Base-by-base conservation (phyloP, 371 early-diverging fungal genomes). In the Lichtheimia ramosa region DNA sequence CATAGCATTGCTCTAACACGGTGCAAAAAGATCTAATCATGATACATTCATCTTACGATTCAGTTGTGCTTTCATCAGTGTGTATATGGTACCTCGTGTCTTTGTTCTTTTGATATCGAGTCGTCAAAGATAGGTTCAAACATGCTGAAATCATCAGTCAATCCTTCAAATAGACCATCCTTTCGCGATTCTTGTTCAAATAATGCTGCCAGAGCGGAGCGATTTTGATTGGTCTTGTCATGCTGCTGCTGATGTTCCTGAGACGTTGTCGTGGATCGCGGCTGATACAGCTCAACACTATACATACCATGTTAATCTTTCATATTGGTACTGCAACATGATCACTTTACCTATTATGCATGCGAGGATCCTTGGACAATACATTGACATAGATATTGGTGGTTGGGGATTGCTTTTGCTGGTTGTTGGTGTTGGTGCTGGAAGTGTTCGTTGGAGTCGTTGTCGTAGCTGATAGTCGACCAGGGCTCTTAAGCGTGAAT, bases 401-500 rank as follows among this genome's bases (percentile, higher is more conserved):
- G 0, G 80, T 76, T 2, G 76, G 80, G n/a, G 69, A 64, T 66
- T 74, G 76, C 43, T 79, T 79, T 48, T 73, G 74, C 24, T 60
- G 63, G 15, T 25, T 28, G 15, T n/a, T 21, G 18, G 10, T 27
- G 6, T 21, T 34, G 48, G 21, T 43, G 3, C 16, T 42, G 21
- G 62, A 49, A 39, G 51, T 18, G 21, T 43, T n/a, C 3, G 27
- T n/a, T 15, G 42, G 41, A 2, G 34, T 27, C 16, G 23, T 40
- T 40, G 34, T 27, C 16, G 23, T 40, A 27, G 34, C 53, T 14
- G 48, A 56, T 54, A 57, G 59, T 54, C 55, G 58, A 50, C 7
- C 60, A 16, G 76, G 77, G 24, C 62, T 66, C 24, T 66, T 70
- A 2, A 77, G 41, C 2, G 20, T 43, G 12, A 62, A 52, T 3